Base-by-base conservation (phyloP, 768 basidiomycete species). In the Termitomyces sp. region DNA sequence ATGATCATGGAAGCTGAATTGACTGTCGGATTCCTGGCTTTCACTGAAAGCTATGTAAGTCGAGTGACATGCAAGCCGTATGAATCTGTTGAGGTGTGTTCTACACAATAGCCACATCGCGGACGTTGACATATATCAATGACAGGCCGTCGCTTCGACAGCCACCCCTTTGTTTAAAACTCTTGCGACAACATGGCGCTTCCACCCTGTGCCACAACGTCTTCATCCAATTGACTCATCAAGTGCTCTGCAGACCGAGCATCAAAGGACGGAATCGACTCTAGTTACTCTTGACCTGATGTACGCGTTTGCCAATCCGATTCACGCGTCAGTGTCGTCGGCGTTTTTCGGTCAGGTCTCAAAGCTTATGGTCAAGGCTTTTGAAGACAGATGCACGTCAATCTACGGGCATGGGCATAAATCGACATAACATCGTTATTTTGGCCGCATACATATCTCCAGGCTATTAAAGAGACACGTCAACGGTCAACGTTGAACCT, bases 321-420 rank as follows among this genome's bases (percentile, higher is more conserved):
- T 95, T 29, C 87, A 98, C 66, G 88, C 91, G 2, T 80, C 84
- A 5, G 78, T 95, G n/a, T 90, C 91, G 4, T 79, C 86, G 20
- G 74, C 85, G 3, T 94, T 98, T 67, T 91, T 98, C 66, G 89
- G 89, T 9, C 85, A 89, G 65, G 86, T 97, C 5, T 90, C 91
- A 3, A 83, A 82, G 60, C 78, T 88, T 70, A 98, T 97, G 93
- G 86, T 98, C 22, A 74, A 86, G 50, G 94, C 95, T 1, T 99
- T 99, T 62, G 94, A 98, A 72, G 78, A 87, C 59, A 81, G 94
- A 25, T 96, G 93, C 68, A 42, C 76, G 52, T 73, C 79, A 48
- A 74, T 96, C 5, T 94, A 94, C 63, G 89, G 91, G 5, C 66
- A 66, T 18, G 89, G 91, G 5, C 66, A 66, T 18, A 70, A 75